Conservation (phyloP, 2,329 filamentous ascomycete species). For the Aureobasidium leucospermi region DNA sequence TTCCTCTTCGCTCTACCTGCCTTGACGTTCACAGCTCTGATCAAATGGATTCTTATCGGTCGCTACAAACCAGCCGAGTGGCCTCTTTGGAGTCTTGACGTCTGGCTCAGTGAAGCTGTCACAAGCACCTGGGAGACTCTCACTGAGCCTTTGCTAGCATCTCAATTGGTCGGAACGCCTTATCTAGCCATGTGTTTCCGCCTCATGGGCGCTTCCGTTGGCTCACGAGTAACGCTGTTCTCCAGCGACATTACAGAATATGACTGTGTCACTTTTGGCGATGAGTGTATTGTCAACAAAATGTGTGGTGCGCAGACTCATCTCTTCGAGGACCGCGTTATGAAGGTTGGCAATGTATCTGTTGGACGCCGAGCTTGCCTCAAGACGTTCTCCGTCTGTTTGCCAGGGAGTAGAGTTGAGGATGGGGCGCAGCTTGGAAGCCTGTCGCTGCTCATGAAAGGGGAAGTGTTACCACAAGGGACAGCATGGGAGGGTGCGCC, state of each 20-base stretch:
- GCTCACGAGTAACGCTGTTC: neutral
- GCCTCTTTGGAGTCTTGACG: neutral
- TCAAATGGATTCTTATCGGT: neutral
- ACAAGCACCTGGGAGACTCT: neutral
- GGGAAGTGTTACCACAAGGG: neutral
- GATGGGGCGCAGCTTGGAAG: neutral
- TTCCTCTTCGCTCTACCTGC: neutral
- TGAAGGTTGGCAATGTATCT: neutral
- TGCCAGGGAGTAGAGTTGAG: neutral
- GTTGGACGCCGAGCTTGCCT: neutral
- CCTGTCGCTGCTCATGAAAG: neutral
- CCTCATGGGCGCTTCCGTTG: neutral
- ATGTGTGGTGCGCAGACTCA: neutral
- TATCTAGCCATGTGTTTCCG: neutral
- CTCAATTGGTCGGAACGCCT: neutral
- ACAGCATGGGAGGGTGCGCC: slow-evolving; percentile 1
- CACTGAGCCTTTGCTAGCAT: neutral
- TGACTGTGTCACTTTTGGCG: neutral
- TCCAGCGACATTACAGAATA: neutral
- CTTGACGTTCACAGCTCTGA: neutral
- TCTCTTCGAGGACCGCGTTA: neutral
- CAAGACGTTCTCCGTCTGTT: neutral
- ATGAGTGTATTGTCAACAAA: neutral
- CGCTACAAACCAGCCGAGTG: neutral
- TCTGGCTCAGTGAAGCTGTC: slow-evolving; percentile 1